Base-by-base conservation (phyloP, 2,329 filamentous ascomycete species). In the Claviceps purpurea region DNA sequence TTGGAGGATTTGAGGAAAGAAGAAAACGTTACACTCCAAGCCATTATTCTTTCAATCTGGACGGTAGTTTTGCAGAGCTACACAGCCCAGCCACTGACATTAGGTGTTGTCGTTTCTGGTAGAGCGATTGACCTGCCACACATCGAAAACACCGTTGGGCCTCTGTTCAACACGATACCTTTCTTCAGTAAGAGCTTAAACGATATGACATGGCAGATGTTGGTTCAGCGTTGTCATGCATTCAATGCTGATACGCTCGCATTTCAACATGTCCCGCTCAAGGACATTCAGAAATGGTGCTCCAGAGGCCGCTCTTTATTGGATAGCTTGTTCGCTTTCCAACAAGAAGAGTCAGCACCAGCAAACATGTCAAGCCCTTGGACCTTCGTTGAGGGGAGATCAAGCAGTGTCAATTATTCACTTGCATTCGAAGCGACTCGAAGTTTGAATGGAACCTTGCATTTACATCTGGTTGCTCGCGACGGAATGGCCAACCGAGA, bases 101-200 rank as follows among this genome's bases (percentile, higher is more conserved):
- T 90, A 14, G 91, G 91, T 1, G 70, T 94, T 20, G 76, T 96
- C 13, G 76, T 87, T 0, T 93, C 89, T 6, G 91, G 90, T 1
- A 77, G 90, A 54, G 78, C 81, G 0, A 77, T 94, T 4, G 78
- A 86, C 44, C 68, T 89, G 13, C 75, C 83, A 7, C 73, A 73
- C 2, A 76, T 82, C 2, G 84, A 89, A 47, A 62, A 73, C 22
- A 78, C 87, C 1, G 77, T 93, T 43, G 91, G 90, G 0, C 90
- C 91, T 0, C 69, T 96, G 20, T 95, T 96, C 74, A 96, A 96
- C 62, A 95, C 89, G 0, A 71, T 96, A 1, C 89, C 90, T 0
- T 89, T 85, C 62, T 74, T 78, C 51, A 67, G 81, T 38, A 62
- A 69, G 5, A 57, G 76, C 14, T 55, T 67, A 6, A 56, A 64